Base-by-base conservation (phyloP, 1,139 yeast genomes). In the Sugiyamaella novakii region DNA sequence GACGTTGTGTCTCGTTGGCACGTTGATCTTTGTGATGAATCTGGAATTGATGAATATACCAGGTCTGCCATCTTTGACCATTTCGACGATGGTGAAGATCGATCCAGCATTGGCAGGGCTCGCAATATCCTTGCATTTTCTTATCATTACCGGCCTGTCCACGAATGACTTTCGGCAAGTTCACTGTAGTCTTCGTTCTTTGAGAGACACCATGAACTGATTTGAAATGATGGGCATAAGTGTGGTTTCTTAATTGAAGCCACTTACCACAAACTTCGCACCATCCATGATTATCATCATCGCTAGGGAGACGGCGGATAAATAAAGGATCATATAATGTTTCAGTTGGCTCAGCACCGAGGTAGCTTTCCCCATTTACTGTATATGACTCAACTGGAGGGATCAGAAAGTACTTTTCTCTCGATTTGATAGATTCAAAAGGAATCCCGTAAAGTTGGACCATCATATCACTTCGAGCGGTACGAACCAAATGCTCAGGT, bases 201-300 rank as follows among this genome's bases (percentile, higher is more conserved):
- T 54, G 58, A 12, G 57, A 54, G n/a, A 55, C 34, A 30, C 58
- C 58, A 33, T 55, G 58, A 14, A 47, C 44, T 2, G 57, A 54
- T 43, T 55, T 55, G 40, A 55, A 54, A 36, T 55, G 58, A 44
- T 55, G 58, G 4, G 58, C 58, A 40, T 55, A 55, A 3, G 58
- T 47, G 37, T 55, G 57, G 44, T 55, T 55, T 22, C 58, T 40
- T 37, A 55, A 50, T 40, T 55, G 58, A 15, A 55, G 42, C 58
- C 58, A 55, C 25, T 34, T 43, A 8, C 56, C 58, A 38, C 58
- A 55, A 3, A 54, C 54, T 24, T 55, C 58, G 39, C 58, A 55
- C 58, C 58, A 55, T 1, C 58, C 58, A 33, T 52, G 52, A 31
- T 55, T 55, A 39, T 55, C 58, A n/a, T 50, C 53, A 34, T 55